phyloP scores from a whole-genome alignment of 805 yeast species.

The Starmerella stigmatis region DNA sequence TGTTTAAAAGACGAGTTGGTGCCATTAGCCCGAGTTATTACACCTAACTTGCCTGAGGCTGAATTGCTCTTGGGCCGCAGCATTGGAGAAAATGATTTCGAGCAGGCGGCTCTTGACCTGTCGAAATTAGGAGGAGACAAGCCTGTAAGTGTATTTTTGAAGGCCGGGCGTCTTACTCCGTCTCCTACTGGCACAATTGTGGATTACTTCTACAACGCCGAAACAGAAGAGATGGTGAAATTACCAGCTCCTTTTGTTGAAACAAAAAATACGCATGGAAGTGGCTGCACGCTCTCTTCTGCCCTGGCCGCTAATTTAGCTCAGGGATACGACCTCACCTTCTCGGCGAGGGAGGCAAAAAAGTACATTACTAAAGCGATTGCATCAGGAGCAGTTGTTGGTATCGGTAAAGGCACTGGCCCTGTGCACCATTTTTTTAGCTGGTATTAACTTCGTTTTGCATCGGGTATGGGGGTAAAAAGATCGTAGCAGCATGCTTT shows the following conservation, averaged over 20 bases:
- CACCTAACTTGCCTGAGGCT: slow-evolving; percentile 73
- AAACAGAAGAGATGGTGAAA: slow-evolving; percentile 40
- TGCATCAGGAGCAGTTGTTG: slow-evolving; percentile 35
- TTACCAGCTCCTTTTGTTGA: slow-evolving; percentile 39
- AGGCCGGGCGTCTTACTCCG: slow-evolving; percentile 64
- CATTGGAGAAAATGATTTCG: slow-evolving; percentile 15
- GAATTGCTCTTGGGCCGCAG: slow-evolving; percentile 19
- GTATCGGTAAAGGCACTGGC: slow-evolving; percentile 45
- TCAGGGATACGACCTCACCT: slow-evolving; percentile 37
- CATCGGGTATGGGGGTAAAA: neutral
- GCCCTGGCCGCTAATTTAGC: slow-evolving; percentile 71
- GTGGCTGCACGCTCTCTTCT: slow-evolving; percentile 82
- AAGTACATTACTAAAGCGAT: slow-evolving; percentile 58
- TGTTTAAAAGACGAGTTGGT: slow-evolving; percentile 39
- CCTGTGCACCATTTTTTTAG: slow-evolving; percentile 58
- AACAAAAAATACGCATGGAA: slow-evolving; percentile 65
- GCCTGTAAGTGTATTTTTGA: slow-evolving; percentile 41
- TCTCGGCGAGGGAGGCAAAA: slow-evolving; percentile 48
- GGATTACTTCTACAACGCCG: slow-evolving; percentile 24
- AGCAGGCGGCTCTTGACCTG: slow-evolving; percentile 23
- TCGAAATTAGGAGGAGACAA: slow-evolving; percentile 13
- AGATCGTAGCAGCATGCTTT: too few species aligned
- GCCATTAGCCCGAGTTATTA: slow-evolving; percentile 47
- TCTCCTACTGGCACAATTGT: slow-evolving; percentile 15
- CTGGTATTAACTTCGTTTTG: slow-evolving; percentile 6